Evolutionary conservation across 306 rosid species (phyloP), one percentile per base, ranked within the genome.

Genomic region (Cucurbita argyrosperma): DNA sequence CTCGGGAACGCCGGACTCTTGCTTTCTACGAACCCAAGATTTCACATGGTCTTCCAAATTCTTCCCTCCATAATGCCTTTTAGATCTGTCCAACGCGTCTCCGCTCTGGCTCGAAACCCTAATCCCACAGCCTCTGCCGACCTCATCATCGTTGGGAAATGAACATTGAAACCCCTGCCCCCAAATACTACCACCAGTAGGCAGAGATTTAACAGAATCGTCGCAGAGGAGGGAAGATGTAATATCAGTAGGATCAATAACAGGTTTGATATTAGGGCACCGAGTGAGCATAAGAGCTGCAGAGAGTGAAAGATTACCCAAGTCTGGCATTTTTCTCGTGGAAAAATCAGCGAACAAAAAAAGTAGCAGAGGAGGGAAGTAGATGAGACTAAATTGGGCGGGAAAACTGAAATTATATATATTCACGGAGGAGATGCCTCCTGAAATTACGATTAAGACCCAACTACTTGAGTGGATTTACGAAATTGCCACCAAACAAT

Each of bases 251-350:
- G 84, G 74, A 9, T 80, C 85, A 2, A 78, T 5, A 4, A 45
- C 8, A 2, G 78, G 35, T 64, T 82, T 87, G 47, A 79, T 53
- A 76, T 60, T 56, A 55, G 92, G 77, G 79, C 83, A 75, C 5
- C 72, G 81, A 21, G 86, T 26, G 65, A 80, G 75, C 0, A 85
- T 16, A 16, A 82, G 83, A 71, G 86, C 61, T 11, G 84, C 71
- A 7, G 97, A 74, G 75, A 83, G 81, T 1, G 96, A 83, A 1
- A 86, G 78, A 58, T 81, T 87, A 1, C 79, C 96, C 10, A 90
- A 85, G 76, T 88, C 96, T 39, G 92, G 98, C 98, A 92, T 89
- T 58, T 18, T 50, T 14, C 18, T 58, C 14, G 19, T 7, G 69
- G 69, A 10, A 7, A 57, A 13, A 18, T 7, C n/a, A 73, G 55